Base-by-base conservation (phyloP, 2,329 filamentous ascomycete genomes). In the Zopfia rhizophila region DNA sequence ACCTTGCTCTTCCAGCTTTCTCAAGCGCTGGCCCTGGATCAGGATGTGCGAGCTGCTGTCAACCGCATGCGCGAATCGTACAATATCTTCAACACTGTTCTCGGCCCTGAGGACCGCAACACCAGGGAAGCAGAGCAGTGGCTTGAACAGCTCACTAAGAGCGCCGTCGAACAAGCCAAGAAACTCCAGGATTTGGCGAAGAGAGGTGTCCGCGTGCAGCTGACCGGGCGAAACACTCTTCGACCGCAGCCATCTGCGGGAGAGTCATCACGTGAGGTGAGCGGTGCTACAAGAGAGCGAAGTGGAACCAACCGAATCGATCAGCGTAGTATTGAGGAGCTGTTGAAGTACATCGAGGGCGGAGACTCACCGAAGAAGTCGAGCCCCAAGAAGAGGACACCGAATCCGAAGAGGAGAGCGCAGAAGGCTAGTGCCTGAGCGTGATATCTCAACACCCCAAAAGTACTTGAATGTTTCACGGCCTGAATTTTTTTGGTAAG, bases 121-220 rank as follows among this genome's bases (percentile, higher is more conserved):
- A 99, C 94, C 53, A 97, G 96, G 78, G 94, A 99, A 72, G 93
- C 94, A 2, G 92, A 96, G 77, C 90, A 84, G 66, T 99, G 94
- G 94, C 84, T 97, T 17, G 91, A 96, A 74, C 92, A 96, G 73
- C 83, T 99, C 48, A 97, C 93, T 0, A 90, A 95, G 73, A 97
- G 95, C 64, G 94, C 94, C 31, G 94, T 99, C 28, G 89, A 86
- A 23, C 91, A 97, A 58, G 93, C 92, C 38, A 97, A 95, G 78
- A 91, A 96, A 65, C 89, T 90, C 49, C 96, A 96, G 76, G 89
- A 94, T 55, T 80, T 90, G 25, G 87, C 94, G 72, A 85, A 70
- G 36, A 83, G 89, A 50, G 80, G 92, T 30, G 85, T 87, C 49
- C 82, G 88, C 7, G 87, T 92, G 56, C 82, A 84, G 43, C 84